Percentiles rank a stretch among this genome's conserved stretches.
Conservation (phyloP, 78 protist species). For the slime mould (Dictyostelium discoideum) region DNA sequence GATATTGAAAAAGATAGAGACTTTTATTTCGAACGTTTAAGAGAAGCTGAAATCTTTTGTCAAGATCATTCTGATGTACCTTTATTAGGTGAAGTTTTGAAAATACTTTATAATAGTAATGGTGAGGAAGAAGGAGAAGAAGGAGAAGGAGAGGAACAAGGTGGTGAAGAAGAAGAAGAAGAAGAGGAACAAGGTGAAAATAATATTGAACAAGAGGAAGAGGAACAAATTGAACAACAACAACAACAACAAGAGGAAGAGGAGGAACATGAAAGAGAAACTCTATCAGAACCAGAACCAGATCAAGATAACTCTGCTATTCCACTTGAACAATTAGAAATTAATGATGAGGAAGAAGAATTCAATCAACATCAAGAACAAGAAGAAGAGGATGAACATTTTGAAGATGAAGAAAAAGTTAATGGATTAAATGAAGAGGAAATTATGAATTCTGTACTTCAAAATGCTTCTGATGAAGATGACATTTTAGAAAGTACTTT, state of each 20-base stretch:
- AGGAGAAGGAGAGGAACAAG: no score
- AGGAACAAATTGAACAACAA: not conserved
- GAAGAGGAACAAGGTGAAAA: not conserved
- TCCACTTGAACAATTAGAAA: not conserved
- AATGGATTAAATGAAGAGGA: constrained; percentile 33
- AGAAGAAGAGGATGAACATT: constrained; percentile 14
- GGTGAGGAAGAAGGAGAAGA: constrained; percentile 2
- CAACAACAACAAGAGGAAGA: not conserved
- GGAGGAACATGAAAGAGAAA: constrained; percentile 1
- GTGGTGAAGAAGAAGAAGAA: no score
- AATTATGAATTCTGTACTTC: not conserved
- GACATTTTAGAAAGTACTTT: not conserved
- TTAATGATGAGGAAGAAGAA: not conserved
- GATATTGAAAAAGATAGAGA: constrained; percentile 88
- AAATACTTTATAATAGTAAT: constrained; percentile 30
- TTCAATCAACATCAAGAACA: no score
- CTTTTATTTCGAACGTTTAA: constrained; percentile 85
- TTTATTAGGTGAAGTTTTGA: constrained; percentile 28
- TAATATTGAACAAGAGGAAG: not conserved
- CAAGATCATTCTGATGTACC: constrained; percentile 47
- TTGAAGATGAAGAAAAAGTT: not conserved
- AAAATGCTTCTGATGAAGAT: not conserved
- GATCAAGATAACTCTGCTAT: not conserved
- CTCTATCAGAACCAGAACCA: not conserved
- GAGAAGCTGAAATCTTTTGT: constrained; percentile 89